Conservation (phyloP, 306 rosid genomes). For the Begonia masoniana region DNA sequence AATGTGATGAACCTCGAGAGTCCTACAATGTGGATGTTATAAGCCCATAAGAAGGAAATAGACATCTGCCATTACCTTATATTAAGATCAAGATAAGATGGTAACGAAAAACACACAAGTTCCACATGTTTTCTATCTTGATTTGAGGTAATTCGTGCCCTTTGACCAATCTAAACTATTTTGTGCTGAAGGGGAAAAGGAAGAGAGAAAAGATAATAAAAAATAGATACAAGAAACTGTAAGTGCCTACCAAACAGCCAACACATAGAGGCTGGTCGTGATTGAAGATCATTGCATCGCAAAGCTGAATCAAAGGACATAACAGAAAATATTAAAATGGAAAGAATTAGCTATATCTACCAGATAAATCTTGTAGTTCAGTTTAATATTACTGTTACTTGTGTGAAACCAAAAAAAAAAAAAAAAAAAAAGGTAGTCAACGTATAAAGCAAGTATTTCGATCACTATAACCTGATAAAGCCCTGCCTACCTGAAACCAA, state of each 20-base stretch:
- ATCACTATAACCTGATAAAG: slow-evolving; percentile 77
- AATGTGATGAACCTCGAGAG: slow-evolving; percentile 71
- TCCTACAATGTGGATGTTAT: slow-evolving; percentile 36
- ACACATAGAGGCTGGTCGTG: slow-evolving; percentile 75
- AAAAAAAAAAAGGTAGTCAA: no score
- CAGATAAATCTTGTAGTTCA: background rate
- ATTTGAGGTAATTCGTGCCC: no score
- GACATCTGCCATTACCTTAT: background rate
- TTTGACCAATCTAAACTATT: no score
- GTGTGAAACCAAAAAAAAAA: no score
- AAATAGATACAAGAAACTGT: no score
- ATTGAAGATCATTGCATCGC: slow-evolving; percentile 85
- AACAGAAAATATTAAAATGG: slow-evolving; percentile 17
- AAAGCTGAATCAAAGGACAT: slow-evolving; percentile 62
- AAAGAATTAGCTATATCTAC: slow-evolving; percentile 1
- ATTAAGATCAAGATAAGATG: background rate
- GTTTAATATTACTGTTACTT: background rate
- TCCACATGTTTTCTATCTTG: background rate
- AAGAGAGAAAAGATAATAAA: no score
- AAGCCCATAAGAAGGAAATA: slow-evolving; percentile 7
- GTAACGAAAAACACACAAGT: slow-evolving; percentile 4
- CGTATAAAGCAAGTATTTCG: slow-evolving; percentile 1
- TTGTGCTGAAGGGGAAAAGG: no score
- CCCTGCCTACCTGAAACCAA: slow-evolving; percentile 95
- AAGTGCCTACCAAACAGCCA: slow-evolving; percentile 66